Evolutionary conservation across 768 basidiomycete species (phyloP).

Genomic region (Flagelloscypha sp.): DNA sequence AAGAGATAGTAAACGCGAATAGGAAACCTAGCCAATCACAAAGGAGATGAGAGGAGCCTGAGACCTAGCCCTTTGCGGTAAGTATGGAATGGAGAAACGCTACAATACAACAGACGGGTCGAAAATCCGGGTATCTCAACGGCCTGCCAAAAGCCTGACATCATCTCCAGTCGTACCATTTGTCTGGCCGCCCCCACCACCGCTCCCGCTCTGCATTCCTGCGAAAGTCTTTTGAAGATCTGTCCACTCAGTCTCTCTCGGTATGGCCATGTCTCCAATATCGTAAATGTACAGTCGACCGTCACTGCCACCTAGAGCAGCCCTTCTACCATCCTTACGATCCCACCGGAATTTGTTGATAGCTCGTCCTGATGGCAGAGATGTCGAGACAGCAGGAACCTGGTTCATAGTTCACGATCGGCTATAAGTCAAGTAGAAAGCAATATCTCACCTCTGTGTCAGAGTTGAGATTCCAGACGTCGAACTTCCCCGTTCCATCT

Average conservation of each 20-base stretch:
- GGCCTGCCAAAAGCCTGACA: no score
- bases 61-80: no score
- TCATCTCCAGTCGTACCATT: conserved; percentile 22
- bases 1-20: no score
- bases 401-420: conserved; percentile 22
- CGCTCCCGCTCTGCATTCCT: no score
- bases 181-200: conserved; percentile 40
- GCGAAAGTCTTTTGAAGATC: conserved; percentile 84
- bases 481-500: conserved; percentile 92
- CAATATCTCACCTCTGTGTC: conserved; percentile 78
- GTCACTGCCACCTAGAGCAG: conserved; percentile 85
- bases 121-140: no score
- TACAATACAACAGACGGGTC: no score
- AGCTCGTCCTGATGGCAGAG: conserved; percentile 69
- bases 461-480: conserved; percentile 95
- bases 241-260: conserved; percentile 88
- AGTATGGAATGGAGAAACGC: no score
- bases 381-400: conserved; percentile 89
- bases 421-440: conserved; percentile 2
- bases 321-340: conserved; percentile 82
- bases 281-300: conserved; percentile 92
- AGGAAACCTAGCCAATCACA: no score
- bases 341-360: conserved; percentile 98
- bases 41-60: no score
- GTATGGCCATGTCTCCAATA: conserved; percentile 83